Conservation (phyloP, 805 yeast species). For the Saturnispora ahearnii region DNA sequence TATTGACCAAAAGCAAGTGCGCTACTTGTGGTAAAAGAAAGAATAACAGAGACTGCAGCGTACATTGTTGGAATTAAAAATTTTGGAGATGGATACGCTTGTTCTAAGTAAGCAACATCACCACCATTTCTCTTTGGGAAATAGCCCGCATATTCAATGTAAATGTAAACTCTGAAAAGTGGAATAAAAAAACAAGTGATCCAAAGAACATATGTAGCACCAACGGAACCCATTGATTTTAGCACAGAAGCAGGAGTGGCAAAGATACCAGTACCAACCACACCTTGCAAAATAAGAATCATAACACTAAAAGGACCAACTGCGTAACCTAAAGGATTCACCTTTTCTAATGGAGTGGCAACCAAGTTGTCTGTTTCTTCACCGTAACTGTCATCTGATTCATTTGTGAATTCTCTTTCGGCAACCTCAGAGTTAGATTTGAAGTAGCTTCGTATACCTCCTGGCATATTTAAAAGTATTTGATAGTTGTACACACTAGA, state of each 20-base stretch:
- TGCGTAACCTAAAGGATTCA: slow-evolving; percentile 27
- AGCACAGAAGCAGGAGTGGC: slow-evolving; percentile 57
- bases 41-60: slow-evolving; percentile 62
- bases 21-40: slow-evolving; percentile 85
- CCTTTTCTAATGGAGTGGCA: slow-evolving; percentile 29
- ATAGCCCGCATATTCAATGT: slow-evolving; percentile 35
- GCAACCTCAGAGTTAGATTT: too few species aligned
- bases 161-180: slow-evolving; percentile 30
- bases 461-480: too few species aligned
- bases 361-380: slow-evolving; percentile 26
- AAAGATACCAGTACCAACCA: slow-evolving; percentile 72
- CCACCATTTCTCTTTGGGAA: slow-evolving; percentile 64
- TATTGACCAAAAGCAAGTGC: slow-evolving; percentile 75
- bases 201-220: slow-evolving; percentile 37
- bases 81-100: slow-evolving; percentile 56
- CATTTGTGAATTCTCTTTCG: too few species aligned
- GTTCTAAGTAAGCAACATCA: slow-evolving; percentile 74
- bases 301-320: slow-evolving; percentile 38
- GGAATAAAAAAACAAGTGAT: slow-evolving; percentile 33
- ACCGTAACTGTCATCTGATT: too few species aligned
- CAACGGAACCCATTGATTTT: slow-evolving; percentile 34
- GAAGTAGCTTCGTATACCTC: too few species aligned
- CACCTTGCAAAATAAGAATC: slow-evolving; percentile 56
- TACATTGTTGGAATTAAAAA: slow-evolving; percentile 58
- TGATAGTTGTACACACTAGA: too few species aligned